A percentile compares a stretch with the other conserved stretches of the same genome.
Conservation (phyloP, 2,329 filamentous ascomycete species). For the Neofusicoccum umdonicola region DNA sequence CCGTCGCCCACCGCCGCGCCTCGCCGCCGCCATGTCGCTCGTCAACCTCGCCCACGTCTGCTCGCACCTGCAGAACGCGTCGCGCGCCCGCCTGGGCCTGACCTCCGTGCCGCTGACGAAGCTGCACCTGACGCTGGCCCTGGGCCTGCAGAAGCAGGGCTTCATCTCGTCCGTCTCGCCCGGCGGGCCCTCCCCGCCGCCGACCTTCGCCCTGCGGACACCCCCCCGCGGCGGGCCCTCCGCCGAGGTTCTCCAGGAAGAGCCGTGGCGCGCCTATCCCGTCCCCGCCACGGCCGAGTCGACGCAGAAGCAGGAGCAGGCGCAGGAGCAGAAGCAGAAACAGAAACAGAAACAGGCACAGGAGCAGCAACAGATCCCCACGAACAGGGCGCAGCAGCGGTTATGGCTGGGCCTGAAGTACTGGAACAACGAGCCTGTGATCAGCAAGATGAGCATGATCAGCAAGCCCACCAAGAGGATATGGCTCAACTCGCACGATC, state of each 20-base stretch:
- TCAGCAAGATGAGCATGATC: slow-evolving; percentile 64
- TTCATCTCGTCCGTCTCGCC: slow-evolving; percentile 80
- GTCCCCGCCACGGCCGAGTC: slow-evolving; percentile 41
- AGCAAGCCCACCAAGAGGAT: slow-evolving; percentile 73
- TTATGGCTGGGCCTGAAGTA: slow-evolving; percentile 92
- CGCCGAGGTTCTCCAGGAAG: slow-evolving; percentile 31
- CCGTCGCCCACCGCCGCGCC: neutral
- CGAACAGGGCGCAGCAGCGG: slow-evolving; percentile 70
- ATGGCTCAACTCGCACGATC: slow-evolving; percentile 60
- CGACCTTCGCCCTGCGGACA: slow-evolving; percentile 5
- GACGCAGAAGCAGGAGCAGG: neutral
- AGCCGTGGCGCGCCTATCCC: slow-evolving; percentile 42
- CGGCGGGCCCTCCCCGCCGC: slow-evolving; percentile 57
- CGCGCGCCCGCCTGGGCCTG: slow-evolving; percentile 75
- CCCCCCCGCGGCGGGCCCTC: slow-evolving; percentile 21
- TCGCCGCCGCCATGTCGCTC: slow-evolving; percentile 60
- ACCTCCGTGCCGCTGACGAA: slow-evolving; percentile 81
- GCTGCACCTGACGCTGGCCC: slow-evolving; percentile 71
- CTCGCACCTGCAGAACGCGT: slow-evolving; percentile 88
- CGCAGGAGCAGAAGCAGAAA: slow-evolving; percentile 1
- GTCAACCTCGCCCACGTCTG: slow-evolving; percentile 75
- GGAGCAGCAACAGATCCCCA: slow-evolving; percentile 26
- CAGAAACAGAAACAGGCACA: too few species aligned
- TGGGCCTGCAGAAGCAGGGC: slow-evolving; percentile 78
- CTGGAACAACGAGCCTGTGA: slow-evolving; percentile 76